Conservation (phyloP, 1,284 basidiomycete species). For the Neotropicomus parvogracilis region DNA sequence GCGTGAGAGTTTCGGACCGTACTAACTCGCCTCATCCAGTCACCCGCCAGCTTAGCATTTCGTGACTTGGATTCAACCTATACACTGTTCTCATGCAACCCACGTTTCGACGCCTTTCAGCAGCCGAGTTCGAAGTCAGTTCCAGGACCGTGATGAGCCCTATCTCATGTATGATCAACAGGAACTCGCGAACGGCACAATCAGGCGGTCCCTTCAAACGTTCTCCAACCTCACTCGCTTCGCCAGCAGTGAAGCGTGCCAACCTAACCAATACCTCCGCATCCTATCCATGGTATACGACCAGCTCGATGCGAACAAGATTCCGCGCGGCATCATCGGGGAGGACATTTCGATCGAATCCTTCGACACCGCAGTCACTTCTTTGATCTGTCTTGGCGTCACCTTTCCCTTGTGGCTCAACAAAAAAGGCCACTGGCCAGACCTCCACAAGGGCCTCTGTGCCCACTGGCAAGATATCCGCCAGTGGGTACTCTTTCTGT, state of each 20-base stretch:
- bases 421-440: slow-evolving; percentile 12
- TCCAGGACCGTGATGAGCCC: not conserved
- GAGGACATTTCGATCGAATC: slow-evolving; percentile 4
- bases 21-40: too few relatives aligned
- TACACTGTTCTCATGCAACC: not conserved
- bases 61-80: not conserved
- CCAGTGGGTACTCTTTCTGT: slow-evolving; percentile 26
- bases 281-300: slow-evolving; percentile 23
- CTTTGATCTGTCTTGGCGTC: slow-evolving; percentile 20
- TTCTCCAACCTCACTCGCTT: slow-evolving; percentile 18
- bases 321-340: slow-evolving; percentile 13
- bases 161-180: slow-evolving; percentile 1
- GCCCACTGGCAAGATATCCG: slow-evolving; percentile 26
- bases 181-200: slow-evolving; percentile 16
- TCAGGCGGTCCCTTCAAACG: slow-evolving; percentile 13
- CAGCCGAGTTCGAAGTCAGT: slow-evolving; percentile 22
- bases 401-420: slow-evolving; percentile 26
- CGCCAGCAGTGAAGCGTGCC: slow-evolving; percentile 14
- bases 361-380: slow-evolving; percentile 17
- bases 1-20: slow-evolving; percentile 4
- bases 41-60: not conserved
- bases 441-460: slow-evolving; percentile 17
- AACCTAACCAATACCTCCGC: slow-evolving; percentile 22
- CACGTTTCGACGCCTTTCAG: not conserved
- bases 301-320: slow-evolving; percentile 19